Base-by-base conservation (phyloP, 805 yeast species). In the Jamesozyma spencerorum region DNA sequence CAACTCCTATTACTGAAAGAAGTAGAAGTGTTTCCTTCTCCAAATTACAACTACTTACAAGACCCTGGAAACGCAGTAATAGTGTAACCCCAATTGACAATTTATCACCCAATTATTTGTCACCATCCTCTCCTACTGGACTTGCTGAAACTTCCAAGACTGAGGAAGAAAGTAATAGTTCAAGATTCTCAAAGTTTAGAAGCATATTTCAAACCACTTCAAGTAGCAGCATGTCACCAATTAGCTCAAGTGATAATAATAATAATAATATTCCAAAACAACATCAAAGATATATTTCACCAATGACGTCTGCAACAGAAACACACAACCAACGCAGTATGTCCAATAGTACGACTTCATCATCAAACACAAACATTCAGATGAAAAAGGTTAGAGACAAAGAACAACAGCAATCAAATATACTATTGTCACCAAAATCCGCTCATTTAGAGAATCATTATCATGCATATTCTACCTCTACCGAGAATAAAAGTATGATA, bases 21-120 rank as follows among this genome's bases (percentile, higher is more conserved):
- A 47, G 43, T 26, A 48, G 57, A 37, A 53, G 51, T 18, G 46
- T 50, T 12, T 56, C 60, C 1, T 52, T 56, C 20, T 48, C 57
- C 1, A 56, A 53, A 33, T 22, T 22, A 10, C 26, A 22, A 22
- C 31, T 51, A 29, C 33, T 54, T 13, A 36, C 51, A 12, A 39
- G 45, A 11, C 40, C 53, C 1, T 45, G 53, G 43, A 38, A 40
- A 29, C 44, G 42, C 8, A 30, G 36, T 15, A 34, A 35, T 14
- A 15, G 24, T 7, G 24, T 11, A 13, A 18, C 6, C 5, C 10
- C 24, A 4, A 14, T 18, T 4, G 19, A 18, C 5, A 35, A 35
- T 15, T 12, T 22, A 3, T 27, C 32, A 3, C 17, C 31, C 27
- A 17, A 18, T 3, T 14, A 13, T 12, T 5, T 29, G 11, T 8